Evolutionary conservation across 2,329 filamentous ascomycete genomes (phyloP).

Genomic region (Claviceps monticola): DNA sequence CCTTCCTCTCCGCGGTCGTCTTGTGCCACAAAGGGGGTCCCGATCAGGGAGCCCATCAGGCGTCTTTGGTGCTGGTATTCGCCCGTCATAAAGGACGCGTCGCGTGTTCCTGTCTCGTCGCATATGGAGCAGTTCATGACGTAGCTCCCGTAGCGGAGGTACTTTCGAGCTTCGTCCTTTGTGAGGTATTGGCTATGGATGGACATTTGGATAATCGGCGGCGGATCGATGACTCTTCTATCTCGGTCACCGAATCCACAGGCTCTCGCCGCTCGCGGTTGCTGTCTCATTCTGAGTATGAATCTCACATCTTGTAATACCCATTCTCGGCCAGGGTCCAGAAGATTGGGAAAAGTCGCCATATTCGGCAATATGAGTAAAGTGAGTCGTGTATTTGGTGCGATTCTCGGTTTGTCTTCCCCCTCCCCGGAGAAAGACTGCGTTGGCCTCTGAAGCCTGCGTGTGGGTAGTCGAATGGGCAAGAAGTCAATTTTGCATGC

Average conservation of each 20-base stretch:
- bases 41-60: conserved; percentile 67
- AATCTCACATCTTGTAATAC: conserved; percentile 15
- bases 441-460: neutral
- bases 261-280: conserved; percentile 62
- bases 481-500: neutral
- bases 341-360: conserved; percentile 13
- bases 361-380: neutral
- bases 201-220: conserved; percentile 63
- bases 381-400: neutral
- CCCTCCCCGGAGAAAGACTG: neutral
- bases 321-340: conserved; percentile 10
- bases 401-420: neutral
- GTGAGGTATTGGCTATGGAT: conserved; percentile 44
- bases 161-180: conserved; percentile 36
- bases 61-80: conserved; percentile 60
- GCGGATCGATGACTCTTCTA: conserved; percentile 68
- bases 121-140: conserved; percentile 68
- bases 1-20: conserved; percentile 62
- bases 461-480: neutral
- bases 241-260: conserved; percentile 77
- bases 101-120: conserved; percentile 51
- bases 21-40: conserved; percentile 60
- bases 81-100: conserved; percentile 58
- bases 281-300: conserved; percentile 48
- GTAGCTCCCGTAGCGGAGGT: conserved; percentile 47